Conservation (phyloP, 768 basidiomycete species). For the Trametes elegans region DNA sequence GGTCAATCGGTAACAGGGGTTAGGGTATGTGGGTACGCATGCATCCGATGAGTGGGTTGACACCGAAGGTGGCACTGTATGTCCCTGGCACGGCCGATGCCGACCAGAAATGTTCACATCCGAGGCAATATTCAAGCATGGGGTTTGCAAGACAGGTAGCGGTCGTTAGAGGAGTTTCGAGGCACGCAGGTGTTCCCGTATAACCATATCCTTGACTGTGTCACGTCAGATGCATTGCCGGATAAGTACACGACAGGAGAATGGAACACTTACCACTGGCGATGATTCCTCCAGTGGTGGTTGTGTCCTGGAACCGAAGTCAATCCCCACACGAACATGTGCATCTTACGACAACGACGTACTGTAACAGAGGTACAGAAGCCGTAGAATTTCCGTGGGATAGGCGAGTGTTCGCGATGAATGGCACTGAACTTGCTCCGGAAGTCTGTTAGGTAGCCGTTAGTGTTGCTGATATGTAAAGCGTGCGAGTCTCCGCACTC, state of each 20-base stretch:
- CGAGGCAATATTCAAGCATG: not conserved
- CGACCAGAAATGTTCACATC: too few species aligned
- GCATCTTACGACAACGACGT: constrained; percentile 19
- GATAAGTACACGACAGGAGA: not conserved
- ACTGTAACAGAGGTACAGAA: constrained; percentile 78
- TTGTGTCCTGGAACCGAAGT: constrained; percentile 47
- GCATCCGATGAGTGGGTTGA: not conserved
- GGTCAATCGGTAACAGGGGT: not conserved
- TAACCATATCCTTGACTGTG: constrained; percentile 78
- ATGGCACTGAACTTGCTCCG: constrained; percentile 72
- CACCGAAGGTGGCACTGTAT: too few species aligned
- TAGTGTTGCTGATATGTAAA: too few species aligned
- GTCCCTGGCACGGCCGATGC: too few species aligned
- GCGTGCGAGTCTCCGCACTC: constrained; percentile 30
- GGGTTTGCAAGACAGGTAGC: not conserved
- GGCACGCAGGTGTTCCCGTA: constrained; percentile 73
- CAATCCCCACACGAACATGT: not conserved
- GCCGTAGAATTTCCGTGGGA: constrained; percentile 72
- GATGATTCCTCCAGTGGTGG: constrained; percentile 73
- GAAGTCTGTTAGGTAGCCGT: constrained; percentile 50
- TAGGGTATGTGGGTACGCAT: not conserved
- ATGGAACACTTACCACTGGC: constrained; percentile 56
- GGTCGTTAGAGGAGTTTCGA: constrained; percentile 57
- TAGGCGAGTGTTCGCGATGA: constrained; percentile 72
- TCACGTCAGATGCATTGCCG: not conserved